phyloP scores from a whole-genome alignment of 1,284 basidiomycete genomes.

The Cutaneotrichosporon sp. region DNA sequence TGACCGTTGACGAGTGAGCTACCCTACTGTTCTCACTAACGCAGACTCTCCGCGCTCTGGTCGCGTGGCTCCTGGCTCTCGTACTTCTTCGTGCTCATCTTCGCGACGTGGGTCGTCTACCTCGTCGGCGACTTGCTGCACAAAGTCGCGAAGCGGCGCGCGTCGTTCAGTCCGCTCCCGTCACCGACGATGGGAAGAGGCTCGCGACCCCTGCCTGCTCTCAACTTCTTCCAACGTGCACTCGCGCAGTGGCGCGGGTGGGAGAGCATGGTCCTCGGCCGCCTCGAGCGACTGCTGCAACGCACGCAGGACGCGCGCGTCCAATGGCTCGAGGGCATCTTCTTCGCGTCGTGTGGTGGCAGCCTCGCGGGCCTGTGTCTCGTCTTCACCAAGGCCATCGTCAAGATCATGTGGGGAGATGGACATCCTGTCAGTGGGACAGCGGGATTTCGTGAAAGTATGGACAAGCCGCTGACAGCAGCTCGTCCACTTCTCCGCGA shows the following conservation, averaged over 20 bases:
- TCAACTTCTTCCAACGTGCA: conserved; percentile 25
- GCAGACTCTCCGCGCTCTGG: conserved; percentile 74
- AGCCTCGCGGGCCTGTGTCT: conserved; percentile 81
- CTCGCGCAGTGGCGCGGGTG: conserved; percentile 54
- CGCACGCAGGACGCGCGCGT: conserved; percentile 76
- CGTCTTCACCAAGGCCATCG: conserved; percentile 82
- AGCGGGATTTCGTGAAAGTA: background rate
- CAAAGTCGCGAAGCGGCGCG: conserved; percentile 43
- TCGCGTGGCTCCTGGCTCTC: conserved; percentile 76
- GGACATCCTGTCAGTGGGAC: conserved; percentile 45
- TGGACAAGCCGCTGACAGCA: conserved; percentile 21
- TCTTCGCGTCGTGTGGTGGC: conserved; percentile 87
- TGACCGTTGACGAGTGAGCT: conserved; percentile 57
- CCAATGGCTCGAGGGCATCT: conserved; percentile 83
- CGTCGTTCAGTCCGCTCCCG: conserved; percentile 57
- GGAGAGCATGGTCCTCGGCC: conserved; percentile 61
- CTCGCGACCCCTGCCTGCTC: background rate
- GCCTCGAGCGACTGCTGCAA: conserved; percentile 71
- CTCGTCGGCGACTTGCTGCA: conserved; percentile 54
- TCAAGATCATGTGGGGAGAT: conserved; percentile 40
- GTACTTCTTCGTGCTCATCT: conserved; percentile 77
- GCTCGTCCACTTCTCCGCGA: conserved; percentile 73
- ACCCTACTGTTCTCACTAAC: background rate
- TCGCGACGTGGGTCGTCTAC: conserved; percentile 66
- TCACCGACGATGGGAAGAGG: conserved; percentile 36